A percentile compares a stretch with the other conserved stretches of the same genome.
These are phyloP conservation scores for Pyrrhoderma noxium DNA, from an alignment of 1,284 basidiomycete species.

Conservation along the genomic window DNA sequence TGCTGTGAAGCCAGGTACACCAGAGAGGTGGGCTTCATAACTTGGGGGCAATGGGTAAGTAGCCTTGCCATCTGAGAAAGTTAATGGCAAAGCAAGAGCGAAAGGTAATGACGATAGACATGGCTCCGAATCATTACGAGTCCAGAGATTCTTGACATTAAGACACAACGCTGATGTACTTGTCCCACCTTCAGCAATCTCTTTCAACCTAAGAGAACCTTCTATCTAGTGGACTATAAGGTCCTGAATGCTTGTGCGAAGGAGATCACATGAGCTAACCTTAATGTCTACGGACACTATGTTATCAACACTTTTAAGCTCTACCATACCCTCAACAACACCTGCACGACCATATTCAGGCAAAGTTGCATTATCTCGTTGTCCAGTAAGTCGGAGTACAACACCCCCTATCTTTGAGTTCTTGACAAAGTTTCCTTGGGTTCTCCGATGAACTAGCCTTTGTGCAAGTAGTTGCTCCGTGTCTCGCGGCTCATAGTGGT, in stretches of 20 bases:
- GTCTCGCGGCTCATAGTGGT: constrained; percentile 44
- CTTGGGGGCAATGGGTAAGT: constrained; percentile 51
- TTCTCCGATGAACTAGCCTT: constrained; percentile 31
- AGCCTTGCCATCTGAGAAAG: constrained; percentile 46
- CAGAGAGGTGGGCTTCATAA: constrained; percentile 51
- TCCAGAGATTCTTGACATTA: constrained; percentile 49
- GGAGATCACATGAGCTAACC: constrained; percentile 29
- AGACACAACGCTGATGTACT: constrained; percentile 44
- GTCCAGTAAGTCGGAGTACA: constrained; percentile 43
- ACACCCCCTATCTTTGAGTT: constrained; percentile 48
- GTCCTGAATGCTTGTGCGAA: not conserved
- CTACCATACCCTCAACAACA: constrained; percentile 48
- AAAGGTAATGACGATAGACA: constrained; percentile 53
- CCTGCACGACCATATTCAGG: constrained; percentile 53
- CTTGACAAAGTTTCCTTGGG: constrained; percentile 49
- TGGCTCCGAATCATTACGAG: constrained; percentile 34
- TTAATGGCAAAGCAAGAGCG: constrained; percentile 46
- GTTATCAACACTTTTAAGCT: constrained; percentile 47
- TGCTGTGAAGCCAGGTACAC: constrained; percentile 60
- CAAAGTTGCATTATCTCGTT: constrained; percentile 39
- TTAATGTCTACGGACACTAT: constrained; percentile 57
- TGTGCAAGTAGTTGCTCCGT: constrained; percentile 49
- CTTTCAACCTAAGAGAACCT: constrained; percentile 36
- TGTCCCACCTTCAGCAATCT: constrained; percentile 58
- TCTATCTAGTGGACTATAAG: constrained; percentile 15